Evolutionary conservation across 2,329 filamentous ascomycete species (phyloP), one percentile per base, ranked within the genome.

Genomic region (Xylaria sp.): DNA sequence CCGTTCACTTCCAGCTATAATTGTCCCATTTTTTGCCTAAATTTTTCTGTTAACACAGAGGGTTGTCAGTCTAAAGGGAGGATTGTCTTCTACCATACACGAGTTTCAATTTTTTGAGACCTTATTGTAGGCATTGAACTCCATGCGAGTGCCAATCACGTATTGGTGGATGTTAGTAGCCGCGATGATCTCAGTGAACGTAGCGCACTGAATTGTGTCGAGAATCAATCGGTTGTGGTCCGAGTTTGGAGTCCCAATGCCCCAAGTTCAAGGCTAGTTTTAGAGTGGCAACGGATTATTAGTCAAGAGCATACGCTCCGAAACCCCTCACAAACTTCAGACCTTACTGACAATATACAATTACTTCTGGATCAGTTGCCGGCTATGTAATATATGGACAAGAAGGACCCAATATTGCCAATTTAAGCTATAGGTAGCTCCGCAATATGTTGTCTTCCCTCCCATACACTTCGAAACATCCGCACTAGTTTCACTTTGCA

Each of bases 111-210:
- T 23, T 23, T 69, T 63, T 15, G 71, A 69, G 51, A 77, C 76
- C 59, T 73, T 71, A 38, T 71, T 66, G 20, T 75, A 70, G 17
- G 58, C 62, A 33, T 71, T 69, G 68, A 77, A 73, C 20, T 76
- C 51, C 36, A 79, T 77, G 11, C 77, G 74, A 53, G 78, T 79
- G 33, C 76, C 76, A 42, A 77, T 77, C 10, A 78, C 79, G 54
- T 79, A 80, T n/a, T 79, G 79, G 23, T 79, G 76, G 2, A 73
- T 67, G 20, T 77, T 73, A 20, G 68, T 73, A 15, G 77, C 74
- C 28, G 74, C 73, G 66, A 81, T 78, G 62, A 84, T 77, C 71
- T 83, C 81, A 23, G 83, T 82, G 67, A 81, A 81, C 42, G 82
- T 81, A 20, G 80, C 77, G 71, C 80, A 81, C 36, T 68, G 69